phyloP scores from a whole-genome alignment of 306 rosid species.

The Glycine latifolia region DNA sequence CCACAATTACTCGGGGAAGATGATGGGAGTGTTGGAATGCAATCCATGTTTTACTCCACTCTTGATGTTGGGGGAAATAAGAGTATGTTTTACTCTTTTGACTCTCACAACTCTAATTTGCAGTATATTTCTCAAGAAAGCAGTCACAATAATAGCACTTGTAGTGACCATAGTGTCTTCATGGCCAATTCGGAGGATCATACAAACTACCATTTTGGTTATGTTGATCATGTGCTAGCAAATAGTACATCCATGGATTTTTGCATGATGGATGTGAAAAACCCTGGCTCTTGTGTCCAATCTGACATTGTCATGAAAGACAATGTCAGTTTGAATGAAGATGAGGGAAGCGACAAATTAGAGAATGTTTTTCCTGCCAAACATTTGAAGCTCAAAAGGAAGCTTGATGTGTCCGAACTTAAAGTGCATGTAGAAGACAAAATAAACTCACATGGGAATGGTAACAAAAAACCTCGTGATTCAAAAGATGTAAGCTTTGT shows the following conservation, averaged over 20 bases:
- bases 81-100: not conserved
- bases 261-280: constrained; percentile 25
- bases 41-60: constrained; percentile 2
- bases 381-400: constrained; percentile 53
- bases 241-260: constrained; percentile 12
- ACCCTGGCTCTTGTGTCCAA: constrained; percentile 45
- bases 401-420: too few species aligned
- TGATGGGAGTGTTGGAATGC: constrained; percentile 39
- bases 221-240: constrained; percentile 3
- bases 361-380: constrained; percentile 25
- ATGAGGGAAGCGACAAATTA: constrained; percentile 32
- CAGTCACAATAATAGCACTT: constrained; percentile 14
- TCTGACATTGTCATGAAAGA: constrained; percentile 51
- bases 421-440: constrained; percentile 1
- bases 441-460: constrained; percentile 37
- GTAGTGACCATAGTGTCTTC: not conserved
- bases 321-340: constrained; percentile 35
- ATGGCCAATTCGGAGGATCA: constrained; percentile 41
- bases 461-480: constrained; percentile 58
- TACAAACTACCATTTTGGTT: not conserved
- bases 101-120: too few species aligned
- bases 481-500: constrained; percentile 56
- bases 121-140: constrained; percentile 53
- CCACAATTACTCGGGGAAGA: not conserved
- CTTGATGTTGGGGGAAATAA: too few species aligned